Percentiles rank a stretch among this genome's conserved stretches.
These are phyloP conservation scores for Globisporangium canariense DNA, from an alignment of 352 stramenopile species.

Conservation along the genomic window DNA sequence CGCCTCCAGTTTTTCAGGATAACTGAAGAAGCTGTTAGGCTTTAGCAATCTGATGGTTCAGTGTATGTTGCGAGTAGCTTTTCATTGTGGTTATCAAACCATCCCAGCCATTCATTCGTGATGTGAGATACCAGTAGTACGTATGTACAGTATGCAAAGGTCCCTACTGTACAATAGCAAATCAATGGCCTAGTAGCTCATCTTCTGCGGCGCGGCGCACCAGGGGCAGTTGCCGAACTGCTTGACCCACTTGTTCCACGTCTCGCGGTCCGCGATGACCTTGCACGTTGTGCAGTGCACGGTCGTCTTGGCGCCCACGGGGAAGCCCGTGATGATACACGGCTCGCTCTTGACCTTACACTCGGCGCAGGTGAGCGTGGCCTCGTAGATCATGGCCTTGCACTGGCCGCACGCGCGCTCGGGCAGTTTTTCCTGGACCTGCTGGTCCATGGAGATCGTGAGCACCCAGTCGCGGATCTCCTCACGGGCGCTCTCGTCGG, in stretches of 20 bases:
- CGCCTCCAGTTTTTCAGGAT: background rate
- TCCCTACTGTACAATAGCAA: background rate
- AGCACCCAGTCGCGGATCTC: constrained; percentile 95
- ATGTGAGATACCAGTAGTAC: background rate
- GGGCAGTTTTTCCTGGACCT: constrained; percentile 89
- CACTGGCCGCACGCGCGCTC: constrained; percentile 69
- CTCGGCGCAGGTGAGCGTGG: constrained; percentile 64
- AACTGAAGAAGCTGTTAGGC: background rate
- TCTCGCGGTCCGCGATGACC: constrained; percentile 80
- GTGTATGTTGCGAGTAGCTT: background rate
- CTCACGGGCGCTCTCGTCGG: constrained; percentile 83
- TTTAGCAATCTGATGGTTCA: background rate
- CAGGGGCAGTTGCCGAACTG: constrained; percentile 81
- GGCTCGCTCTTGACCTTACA: constrained; percentile 75
- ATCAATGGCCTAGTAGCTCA: constrained; percentile 57
- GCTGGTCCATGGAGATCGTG: constrained; percentile 93
- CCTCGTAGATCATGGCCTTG: constrained; percentile 88
- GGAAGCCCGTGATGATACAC: constrained; percentile 91
- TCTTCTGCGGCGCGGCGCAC: constrained; percentile 80
- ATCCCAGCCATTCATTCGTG: no score
- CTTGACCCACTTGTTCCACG: constrained; percentile 89
- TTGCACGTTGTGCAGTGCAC: constrained; percentile 89
- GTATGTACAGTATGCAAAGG: background rate
- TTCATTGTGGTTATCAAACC: background rate
- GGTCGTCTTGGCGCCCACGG: constrained; percentile 81